Base-by-base conservation (phyloP, 305 asterid species). In the Fraxinus greggii region DNA sequence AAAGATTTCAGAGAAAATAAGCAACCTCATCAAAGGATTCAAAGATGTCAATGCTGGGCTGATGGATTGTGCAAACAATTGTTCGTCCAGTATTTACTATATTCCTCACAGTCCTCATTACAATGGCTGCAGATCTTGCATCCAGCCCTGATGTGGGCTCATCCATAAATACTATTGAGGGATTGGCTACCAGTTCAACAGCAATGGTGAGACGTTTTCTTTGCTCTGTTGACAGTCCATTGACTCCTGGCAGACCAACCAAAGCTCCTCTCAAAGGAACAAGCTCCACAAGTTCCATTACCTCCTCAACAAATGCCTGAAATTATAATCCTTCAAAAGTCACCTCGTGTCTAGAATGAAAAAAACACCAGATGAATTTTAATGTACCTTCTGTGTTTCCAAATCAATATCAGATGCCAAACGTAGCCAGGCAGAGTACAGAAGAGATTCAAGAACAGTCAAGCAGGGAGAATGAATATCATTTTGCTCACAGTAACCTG, bases 71-170 rank as follows among this genome's bases (percentile, higher is more conserved):
- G 88, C 99, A 95, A 86, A 95, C 99, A 83, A 95, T 95, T 77
- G 99, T 95, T 88, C 99, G 86, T 83, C 97, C 98, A 32, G 99
- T 95, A 87, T 95, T 95, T 69, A 95, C 99, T 40, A 95, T 92
- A 87, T 95, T 95, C 85, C 98, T 90, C 86, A 95, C 98, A 48
- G 98, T 95, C 90, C 99, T 90, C 99, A 95, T 95, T 86, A 95
- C 99, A 81, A 95, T 95, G 78, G 99, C 99, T 38, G 99, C 99
- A 85, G 99, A 88, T 86, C 99, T 92, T 72, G 99, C 99, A 84
- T 95, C 99, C 92, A 95, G 89, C 48, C 99, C 99, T 74, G 99
- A 94, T 33, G 99, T 95, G 83, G 99, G 99, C 87, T 95, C 98
- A 86, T 95, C 98, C 98, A 95, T 95, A 85, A 95, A 95, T 48